Percentiles rank a stretch among this genome's conserved stretches.
Conservation (phyloP, 352 stramenopile genomes). For the Phytophthora brassicae region DNA sequence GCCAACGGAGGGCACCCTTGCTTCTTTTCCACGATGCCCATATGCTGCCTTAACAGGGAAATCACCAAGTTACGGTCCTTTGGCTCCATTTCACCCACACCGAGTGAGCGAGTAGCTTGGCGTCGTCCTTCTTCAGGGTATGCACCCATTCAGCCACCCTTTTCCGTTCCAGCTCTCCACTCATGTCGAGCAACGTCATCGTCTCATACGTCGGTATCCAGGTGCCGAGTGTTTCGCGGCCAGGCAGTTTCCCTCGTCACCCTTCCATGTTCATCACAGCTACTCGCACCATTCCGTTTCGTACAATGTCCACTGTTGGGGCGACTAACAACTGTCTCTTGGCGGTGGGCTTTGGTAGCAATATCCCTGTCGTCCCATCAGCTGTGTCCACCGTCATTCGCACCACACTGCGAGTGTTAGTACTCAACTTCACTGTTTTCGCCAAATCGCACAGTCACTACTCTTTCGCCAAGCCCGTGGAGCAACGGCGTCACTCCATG, state of each 20-base stretch:
- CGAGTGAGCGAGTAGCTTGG: too few species aligned
- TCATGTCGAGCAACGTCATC: slow-evolving; percentile 5
- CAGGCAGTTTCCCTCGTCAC: background rate
- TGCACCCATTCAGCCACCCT: background rate
- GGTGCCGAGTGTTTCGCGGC: background rate
- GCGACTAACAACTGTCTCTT: slow-evolving; percentile 6
- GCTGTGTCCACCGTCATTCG: background rate
- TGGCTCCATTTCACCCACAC: background rate
- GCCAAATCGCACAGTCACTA: background rate
- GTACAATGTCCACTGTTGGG: background rate
- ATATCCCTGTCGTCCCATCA: slow-evolving; percentile 1
- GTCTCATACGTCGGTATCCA: slow-evolving; percentile 12
- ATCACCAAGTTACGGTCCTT: background rate
- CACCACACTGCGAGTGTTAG: slow-evolving; percentile 4
- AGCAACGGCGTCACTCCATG: background rate
- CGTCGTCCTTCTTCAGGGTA: background rate
- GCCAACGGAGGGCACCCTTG: slow-evolving; percentile 1
- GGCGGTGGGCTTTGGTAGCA: background rate
- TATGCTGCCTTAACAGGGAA: background rate
- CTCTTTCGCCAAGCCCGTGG: background rate
- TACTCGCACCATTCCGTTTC: background rate
- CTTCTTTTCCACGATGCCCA: background rate
- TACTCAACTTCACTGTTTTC: slow-evolving; percentile 6
- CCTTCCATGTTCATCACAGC: slow-evolving; percentile 20
- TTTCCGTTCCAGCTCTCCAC: slow-evolving; percentile 5